phyloP scores from a whole-genome alignment of 371 early-diverging fungal genomes.

The Coemansia sp. region DNA sequence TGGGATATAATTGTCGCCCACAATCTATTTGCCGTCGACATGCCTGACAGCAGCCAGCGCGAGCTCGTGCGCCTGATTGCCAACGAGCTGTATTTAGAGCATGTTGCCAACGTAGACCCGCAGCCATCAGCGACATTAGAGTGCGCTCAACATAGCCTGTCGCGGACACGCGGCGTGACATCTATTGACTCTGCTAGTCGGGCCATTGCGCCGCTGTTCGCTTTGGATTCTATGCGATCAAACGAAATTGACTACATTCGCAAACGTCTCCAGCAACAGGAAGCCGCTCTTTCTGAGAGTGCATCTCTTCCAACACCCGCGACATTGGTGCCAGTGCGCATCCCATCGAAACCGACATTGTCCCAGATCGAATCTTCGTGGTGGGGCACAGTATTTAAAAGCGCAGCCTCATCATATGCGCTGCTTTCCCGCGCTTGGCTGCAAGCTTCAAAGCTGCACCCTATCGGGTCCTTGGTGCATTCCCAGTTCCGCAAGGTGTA shows the following conservation, averaged over 20 bases:
- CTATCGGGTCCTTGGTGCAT: constrained; percentile 29
- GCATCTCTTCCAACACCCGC: constrained; percentile 9
- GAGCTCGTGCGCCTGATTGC: constrained; percentile 30
- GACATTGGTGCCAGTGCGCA: constrained; percentile 24
- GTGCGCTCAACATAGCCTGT: not conserved
- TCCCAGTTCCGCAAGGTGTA: constrained; percentile 56
- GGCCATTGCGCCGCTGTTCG: constrained; percentile 9
- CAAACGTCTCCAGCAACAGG: constrained; percentile 4
- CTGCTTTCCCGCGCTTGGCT: constrained; percentile 26
- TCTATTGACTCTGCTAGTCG: not conserved
- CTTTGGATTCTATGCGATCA: constrained; percentile 6
- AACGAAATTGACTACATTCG: constrained; percentile 32
- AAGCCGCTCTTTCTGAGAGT: not conserved
- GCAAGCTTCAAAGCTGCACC: not conserved
- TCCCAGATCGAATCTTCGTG: constrained; percentile 14
- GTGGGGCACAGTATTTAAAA: constrained; percentile 22
- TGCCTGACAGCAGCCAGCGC: constrained; percentile 22
- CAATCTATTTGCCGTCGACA: not conserved
- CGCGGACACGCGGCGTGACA: constrained; percentile 5
- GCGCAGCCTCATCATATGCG: constrained; percentile 14
- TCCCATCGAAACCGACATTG: constrained; percentile 18
- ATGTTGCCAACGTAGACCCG: not conserved
- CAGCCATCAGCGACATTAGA: not conserved
- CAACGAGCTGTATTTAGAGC: constrained; percentile 17
- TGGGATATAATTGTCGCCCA: constrained; percentile 22